Conservation (phyloP, 1,139 yeast species). For the Debaryomycetaceae sp. region DNA sequence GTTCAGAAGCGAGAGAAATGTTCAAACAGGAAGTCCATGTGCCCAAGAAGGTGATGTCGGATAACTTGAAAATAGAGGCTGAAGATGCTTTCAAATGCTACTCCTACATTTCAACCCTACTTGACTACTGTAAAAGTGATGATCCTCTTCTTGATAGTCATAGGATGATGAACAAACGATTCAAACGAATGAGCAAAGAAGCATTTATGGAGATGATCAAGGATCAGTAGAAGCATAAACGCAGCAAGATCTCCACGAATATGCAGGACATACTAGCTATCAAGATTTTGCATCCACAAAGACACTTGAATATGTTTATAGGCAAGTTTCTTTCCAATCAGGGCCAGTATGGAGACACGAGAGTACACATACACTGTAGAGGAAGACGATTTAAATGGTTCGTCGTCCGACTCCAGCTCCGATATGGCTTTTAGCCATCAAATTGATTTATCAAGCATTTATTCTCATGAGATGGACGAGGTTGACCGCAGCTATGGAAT, state of each 20-base stretch:
- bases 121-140: conserved; percentile 21
- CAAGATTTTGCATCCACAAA: conserved; percentile 8
- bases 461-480: background rate
- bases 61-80: conserved; percentile 16
- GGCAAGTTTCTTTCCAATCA: background rate
- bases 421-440: background rate
- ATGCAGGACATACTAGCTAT: conserved; percentile 1
- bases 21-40: conserved; percentile 16
- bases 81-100: conserved; percentile 30
- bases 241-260: background rate
- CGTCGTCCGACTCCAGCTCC: background rate
- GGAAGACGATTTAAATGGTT: background rate
- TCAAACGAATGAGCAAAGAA: conserved; percentile 15
- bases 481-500: background rate
- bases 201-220: conserved; percentile 7
- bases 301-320: background rate
- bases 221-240: background rate
- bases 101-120: conserved; percentile 26
- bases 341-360: background rate
- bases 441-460: background rate
- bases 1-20: conserved; percentile 26
- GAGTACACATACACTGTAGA: background rate
- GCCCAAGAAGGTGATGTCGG: conserved; percentile 21
- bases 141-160: conserved; percentile 33
- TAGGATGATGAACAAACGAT: conserved; percentile 24